A percentile compares a stretch with the other conserved stretches of the same genome.
These are phyloP conservation scores for Oryza coarctata DNA, from an alignment of 176 grass and related monocot genomes.

Conservation along the genomic window DNA sequence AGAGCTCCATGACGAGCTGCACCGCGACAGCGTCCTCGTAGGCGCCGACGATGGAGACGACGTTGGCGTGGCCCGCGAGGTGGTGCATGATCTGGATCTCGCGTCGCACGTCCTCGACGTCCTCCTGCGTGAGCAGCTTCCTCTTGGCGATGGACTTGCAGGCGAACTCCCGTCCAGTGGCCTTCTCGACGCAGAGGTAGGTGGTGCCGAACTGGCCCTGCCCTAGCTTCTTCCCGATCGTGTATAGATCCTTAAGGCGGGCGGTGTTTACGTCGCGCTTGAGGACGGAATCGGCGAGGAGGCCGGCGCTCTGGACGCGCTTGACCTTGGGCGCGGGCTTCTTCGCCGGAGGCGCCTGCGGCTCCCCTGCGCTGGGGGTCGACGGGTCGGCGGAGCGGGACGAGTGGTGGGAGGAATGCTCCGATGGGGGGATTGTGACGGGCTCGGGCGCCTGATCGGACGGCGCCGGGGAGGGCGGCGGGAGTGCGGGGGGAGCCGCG, in stretches of 20 bases:
- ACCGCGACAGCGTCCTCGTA: slow-evolving; percentile 82
- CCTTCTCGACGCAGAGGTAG: slow-evolving; percentile 82
- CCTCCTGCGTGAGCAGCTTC: slow-evolving; percentile 90
- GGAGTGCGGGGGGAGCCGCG: slow-evolving; percentile 28
- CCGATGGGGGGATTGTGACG: slow-evolving; percentile 45
- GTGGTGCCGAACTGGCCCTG: slow-evolving; percentile 85
- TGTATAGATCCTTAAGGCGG: slow-evolving; percentile 66
- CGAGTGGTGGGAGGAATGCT: slow-evolving; percentile 30
- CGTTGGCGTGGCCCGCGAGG: slow-evolving; percentile 71
- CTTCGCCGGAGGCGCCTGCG: slow-evolving; percentile 34
- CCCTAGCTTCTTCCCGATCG: slow-evolving; percentile 67
- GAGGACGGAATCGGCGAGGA: slow-evolving; percentile 63
- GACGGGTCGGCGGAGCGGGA: slow-evolving; percentile 27
- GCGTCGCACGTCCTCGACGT: slow-evolving; percentile 92
- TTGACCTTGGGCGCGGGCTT: slow-evolving; percentile 52
- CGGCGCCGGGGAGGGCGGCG: slow-evolving; percentile 34
- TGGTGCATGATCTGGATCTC: slow-evolving; percentile 99
- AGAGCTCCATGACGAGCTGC: slow-evolving; percentile 80
- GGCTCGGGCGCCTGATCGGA: slow-evolving; percentile 56
- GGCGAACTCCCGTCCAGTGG: slow-evolving; percentile 59
- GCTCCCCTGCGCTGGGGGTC: background rate
- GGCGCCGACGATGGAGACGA: slow-evolving; percentile 67
- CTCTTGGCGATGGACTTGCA: slow-evolving; percentile 98
- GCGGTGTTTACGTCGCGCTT: slow-evolving; percentile 60
- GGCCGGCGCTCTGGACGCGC: slow-evolving; percentile 66